phyloP scores from a whole-genome alignment of 768 basidiomycete genomes.

The Sistotremastrum niveocremeum region DNA sequence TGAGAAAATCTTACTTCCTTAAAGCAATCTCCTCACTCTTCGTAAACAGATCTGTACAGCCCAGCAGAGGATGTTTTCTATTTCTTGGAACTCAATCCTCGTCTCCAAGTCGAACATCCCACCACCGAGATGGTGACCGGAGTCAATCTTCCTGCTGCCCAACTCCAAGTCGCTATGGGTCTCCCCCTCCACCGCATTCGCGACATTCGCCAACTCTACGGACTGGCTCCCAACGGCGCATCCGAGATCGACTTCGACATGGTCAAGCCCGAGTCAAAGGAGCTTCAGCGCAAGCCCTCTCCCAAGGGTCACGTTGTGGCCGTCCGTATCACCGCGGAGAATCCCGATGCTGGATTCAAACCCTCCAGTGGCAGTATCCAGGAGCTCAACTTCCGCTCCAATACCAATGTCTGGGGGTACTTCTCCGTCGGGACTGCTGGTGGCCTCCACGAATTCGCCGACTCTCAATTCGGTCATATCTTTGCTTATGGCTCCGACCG shows the following conservation, averaged over 20 bases:
- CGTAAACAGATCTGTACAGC: conserved; percentile 72
- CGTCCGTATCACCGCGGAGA: conserved; percentile 98
- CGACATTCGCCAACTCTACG: conserved; percentile 91
- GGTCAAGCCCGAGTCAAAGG: conserved; percentile 72
- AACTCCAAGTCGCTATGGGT: conserved; percentile 97
- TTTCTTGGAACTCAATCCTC: conserved; percentile 97
- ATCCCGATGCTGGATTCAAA: conserved; percentile 99
- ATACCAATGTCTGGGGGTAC: conserved; percentile 99
- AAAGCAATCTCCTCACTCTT: conserved; percentile 3
- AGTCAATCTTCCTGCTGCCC: conserved; percentile 94
- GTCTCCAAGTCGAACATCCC: conserved; percentile 98
- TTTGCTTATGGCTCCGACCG: conserved; percentile 98
- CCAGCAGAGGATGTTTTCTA: conserved; percentile 88
- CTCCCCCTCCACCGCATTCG: conserved; percentile 90
- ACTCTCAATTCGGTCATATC: conserved; percentile 98
- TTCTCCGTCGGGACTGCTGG: conserved; percentile 94
- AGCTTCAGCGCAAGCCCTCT: conserved; percentile 84
- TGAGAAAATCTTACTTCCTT: conserved; percentile 22
- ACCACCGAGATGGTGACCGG: conserved; percentile 99
- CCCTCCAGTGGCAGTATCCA: conserved; percentile 94
- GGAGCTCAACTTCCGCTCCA: conserved; percentile 98
- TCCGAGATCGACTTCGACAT: conserved; percentile 98
- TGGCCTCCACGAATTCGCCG: conserved; percentile 96
- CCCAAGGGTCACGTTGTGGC: conserved; percentile 99
- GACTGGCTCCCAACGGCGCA: conserved; percentile 76